Base-by-base conservation (phyloP, 768 basidiomycete species). In the Kwoniella pini region DNA sequence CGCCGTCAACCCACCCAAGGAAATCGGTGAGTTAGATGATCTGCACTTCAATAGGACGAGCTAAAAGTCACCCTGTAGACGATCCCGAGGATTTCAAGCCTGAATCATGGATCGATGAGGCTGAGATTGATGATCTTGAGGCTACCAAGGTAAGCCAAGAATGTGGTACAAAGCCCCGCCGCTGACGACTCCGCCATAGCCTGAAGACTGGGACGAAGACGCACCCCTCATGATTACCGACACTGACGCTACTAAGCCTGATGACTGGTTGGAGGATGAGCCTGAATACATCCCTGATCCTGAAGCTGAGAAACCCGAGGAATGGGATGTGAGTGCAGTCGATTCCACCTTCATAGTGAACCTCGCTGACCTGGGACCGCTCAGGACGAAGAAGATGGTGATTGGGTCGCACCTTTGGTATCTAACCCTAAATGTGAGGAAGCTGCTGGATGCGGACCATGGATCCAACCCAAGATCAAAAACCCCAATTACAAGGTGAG, bases 191-290 rank as follows among this genome's bases (percentile, higher is more conserved):
- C 45, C 61, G 63, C 30, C 48, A 48, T 64, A 88, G 90, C 95
- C 95, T 49, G 90, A 81, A 2, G 96, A 98, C 80, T 99, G 96
- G 96, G 91, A 99, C 75, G 96, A 99, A 81, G 90, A 88, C 48
- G 93, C 90, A 44, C 95, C 96, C 2, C 89, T 90, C 70, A 89
- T 94, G 77, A 89, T 99, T 70, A 80, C 81, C 54, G 96, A 99
- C 69, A 86, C 86, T 70, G 88, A 91, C 11, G 94, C 92, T 4
- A 82, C 80, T 62, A 94, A 90, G 81, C 96, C 96, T 30, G 92
- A 88, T 62, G 94, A 90, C 70, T 99, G 96, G 96, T 86, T 99
- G 59, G 92, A 90, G 63, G 81, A 96, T 57, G 96, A 97, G 76
- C 85, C 88, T 6, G 79, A 83, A 57, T 83, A 80, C 48, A 84